These are phyloP conservation scores for Zymoseptoria pseudotritici DNA, from an alignment of 2,329 filamentous ascomycete species.

Conservation along the genomic window DNA sequence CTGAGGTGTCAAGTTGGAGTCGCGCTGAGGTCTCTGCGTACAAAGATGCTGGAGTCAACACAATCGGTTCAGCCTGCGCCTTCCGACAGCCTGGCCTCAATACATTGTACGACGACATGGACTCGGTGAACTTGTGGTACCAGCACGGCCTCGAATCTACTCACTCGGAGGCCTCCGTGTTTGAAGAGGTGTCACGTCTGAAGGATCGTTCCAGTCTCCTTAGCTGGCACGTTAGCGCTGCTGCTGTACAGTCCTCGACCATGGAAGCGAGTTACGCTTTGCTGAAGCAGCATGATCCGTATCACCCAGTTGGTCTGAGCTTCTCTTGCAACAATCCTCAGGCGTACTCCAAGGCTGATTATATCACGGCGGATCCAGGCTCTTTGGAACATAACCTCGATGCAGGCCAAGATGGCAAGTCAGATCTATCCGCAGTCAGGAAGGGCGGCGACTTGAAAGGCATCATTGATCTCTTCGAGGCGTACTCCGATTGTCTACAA, in stretches of 20 bases:
- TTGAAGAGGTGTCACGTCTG: conserved; percentile 33
- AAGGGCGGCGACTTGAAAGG: conserved; percentile 37
- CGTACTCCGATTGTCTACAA: conserved; percentile 34
- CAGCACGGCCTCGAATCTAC: conserved; percentile 42
- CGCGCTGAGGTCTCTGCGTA: conserved; percentile 34
- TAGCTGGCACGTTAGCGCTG: conserved; percentile 45
- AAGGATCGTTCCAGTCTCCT: conserved; percentile 33
- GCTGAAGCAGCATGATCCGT: conserved; percentile 49
- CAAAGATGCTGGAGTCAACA: conserved; percentile 40
- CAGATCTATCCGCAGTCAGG: neutral
- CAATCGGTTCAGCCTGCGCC: conserved; percentile 38
- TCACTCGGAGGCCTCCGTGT: conserved; percentile 33
- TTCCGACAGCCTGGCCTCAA: conserved; percentile 35
- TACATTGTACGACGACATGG: conserved; percentile 37
- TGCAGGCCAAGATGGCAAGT: neutral
- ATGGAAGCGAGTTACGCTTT: conserved; percentile 33
- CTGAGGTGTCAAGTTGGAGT: conserved; percentile 26
- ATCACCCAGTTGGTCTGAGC: conserved; percentile 53
- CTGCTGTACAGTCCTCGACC: conserved; percentile 48
- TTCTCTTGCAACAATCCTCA: conserved; percentile 45
- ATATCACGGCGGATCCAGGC: conserved; percentile 55
- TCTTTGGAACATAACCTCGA: conserved; percentile 18
- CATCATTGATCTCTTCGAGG: conserved; percentile 40
- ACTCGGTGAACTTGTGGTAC: conserved; percentile 38
- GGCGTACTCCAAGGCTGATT: conserved; percentile 42